phyloP scores from a whole-genome alignment of 768 basidiomycete species.

The Pholiota molesta region DNA sequence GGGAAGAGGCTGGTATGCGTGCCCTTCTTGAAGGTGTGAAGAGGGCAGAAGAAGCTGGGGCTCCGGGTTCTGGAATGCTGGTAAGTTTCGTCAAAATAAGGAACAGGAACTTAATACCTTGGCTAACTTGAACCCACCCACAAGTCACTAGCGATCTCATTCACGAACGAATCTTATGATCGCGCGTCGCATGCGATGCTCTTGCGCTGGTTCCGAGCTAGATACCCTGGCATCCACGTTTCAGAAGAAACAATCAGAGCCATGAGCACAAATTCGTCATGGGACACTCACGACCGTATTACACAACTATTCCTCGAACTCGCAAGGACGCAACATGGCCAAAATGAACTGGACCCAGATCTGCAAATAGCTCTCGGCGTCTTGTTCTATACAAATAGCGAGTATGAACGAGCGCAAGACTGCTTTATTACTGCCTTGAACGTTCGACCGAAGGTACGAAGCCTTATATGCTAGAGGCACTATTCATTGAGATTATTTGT shows the following conservation, averaged over 20 bases:
- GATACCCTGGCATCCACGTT: constrained; percentile 59
- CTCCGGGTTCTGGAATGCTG: constrained; percentile 73
- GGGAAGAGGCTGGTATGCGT: constrained; percentile 80
- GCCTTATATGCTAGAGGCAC: not conserved
- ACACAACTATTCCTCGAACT: constrained; percentile 83
- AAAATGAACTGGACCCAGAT: constrained; percentile 79
- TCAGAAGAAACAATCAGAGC: constrained; percentile 59
- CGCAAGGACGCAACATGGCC: constrained; percentile 79
- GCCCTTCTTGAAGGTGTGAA: constrained; percentile 76
- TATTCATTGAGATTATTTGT: constrained; percentile 20
- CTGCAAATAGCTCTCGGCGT: constrained; percentile 94
- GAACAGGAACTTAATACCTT: constrained; percentile 12
- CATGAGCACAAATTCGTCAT: constrained; percentile 59
- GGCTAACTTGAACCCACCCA: not conserved
- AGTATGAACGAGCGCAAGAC: constrained; percentile 90
- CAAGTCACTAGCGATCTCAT: constrained; percentile 93
- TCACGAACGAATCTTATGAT: constrained; percentile 93
- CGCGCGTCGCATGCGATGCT: constrained; percentile 84
- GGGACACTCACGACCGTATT: constrained; percentile 81
- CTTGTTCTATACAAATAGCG: constrained; percentile 84
- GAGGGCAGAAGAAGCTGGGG: constrained; percentile 63
- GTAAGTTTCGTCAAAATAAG: constrained; percentile 41
- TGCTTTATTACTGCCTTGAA: constrained; percentile 91
- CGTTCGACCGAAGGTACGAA: constrained; percentile 62
- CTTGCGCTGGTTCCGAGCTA: constrained; percentile 79